Evolutionary conservation across 2,329 filamentous ascomycete genomes (phyloP).

Genomic region (Podosphaera fusca): DNA sequence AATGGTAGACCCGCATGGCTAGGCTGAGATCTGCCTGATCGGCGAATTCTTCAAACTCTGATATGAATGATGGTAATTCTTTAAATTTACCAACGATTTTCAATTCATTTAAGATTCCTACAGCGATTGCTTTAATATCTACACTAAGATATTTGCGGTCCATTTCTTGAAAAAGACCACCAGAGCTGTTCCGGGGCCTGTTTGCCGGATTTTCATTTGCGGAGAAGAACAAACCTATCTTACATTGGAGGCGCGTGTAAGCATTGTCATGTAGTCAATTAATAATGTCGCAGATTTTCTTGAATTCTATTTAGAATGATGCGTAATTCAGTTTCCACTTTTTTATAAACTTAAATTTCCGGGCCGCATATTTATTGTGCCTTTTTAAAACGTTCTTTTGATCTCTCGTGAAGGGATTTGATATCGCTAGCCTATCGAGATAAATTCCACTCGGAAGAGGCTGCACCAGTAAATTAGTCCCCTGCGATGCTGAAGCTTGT

Average conservation of each 20-base stretch:
- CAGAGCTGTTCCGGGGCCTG: background rate
- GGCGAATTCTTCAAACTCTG: background rate
- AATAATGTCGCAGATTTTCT: background rate
- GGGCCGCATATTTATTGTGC: background rate
- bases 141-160: background rate
- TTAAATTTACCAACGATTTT: slow-evolving; percentile 1
- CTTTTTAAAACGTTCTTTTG: background rate
- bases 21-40: background rate
- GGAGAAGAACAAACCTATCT: background rate
- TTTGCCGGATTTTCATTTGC: background rate
- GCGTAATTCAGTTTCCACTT: background rate
- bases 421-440: background rate
- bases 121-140: background rate
- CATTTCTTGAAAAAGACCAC: background rate
- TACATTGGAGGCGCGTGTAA: background rate
- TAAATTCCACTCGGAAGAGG: background rate
- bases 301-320: background rate
- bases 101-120: background rate
- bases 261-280: background rate
- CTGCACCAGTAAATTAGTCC: background rate
- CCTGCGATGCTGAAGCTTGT: background rate
- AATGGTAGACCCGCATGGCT: background rate
- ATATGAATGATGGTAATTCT: background rate
- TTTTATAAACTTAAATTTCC: background rate
- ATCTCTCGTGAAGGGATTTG: background rate